Base-by-base conservation (phyloP, 192 early-diverging fungal genomes). In the Geranomyces variabilis region DNA sequence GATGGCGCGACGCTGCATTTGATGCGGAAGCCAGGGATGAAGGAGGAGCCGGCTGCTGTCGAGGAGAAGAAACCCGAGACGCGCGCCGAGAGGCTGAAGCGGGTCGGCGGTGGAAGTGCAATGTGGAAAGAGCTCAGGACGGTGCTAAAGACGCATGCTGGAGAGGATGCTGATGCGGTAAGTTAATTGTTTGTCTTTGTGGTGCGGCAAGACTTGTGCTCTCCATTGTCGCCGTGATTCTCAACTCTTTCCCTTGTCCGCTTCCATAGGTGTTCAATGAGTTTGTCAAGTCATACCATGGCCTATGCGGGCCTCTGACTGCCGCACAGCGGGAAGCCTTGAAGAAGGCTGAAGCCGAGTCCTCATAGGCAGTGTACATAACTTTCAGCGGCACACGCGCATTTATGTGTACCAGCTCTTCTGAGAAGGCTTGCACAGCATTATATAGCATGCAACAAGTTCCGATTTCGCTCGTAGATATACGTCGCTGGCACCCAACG, bases 261-360 rank as follows among this genome's bases (percentile, higher is more conserved):
- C 28, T 49, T 26, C 2, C 46, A 0, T 56, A 75, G 73, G 66
- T 75, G 26, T 63, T 68, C 45, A 36, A 30, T 14, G 59, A 67
- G 29, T 68, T 75, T 67, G 66, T 69, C 14, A 28, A 69, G 49
- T 61, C 66, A 24, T 75, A 75, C 41, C 73, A 75, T 67, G 43
- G 36, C n/a, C 60, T 75, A 0, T 75, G 73, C 31, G 73, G 73
- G 9, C 66, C 65, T 12, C 33, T 75, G 17, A 51, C 57, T 0
- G 53, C 56, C 14, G 41, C 36, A 5, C 58, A 75, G 49, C 55
- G 73, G 14, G 66, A 61, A 28, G 73, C 73, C 7, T 46, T 75
- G 13, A 21, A 43, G 29, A 75, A 75, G 44, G 73, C 73, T 6
- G 70, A 72, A 43, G 3, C 68, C 15, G 55, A 22, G 43, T 41